These are phyloP conservation scores for Curvularia spicifera DNA, from an alignment of 2,329 filamentous ascomycete genomes.

Conservation along the genomic window DNA sequence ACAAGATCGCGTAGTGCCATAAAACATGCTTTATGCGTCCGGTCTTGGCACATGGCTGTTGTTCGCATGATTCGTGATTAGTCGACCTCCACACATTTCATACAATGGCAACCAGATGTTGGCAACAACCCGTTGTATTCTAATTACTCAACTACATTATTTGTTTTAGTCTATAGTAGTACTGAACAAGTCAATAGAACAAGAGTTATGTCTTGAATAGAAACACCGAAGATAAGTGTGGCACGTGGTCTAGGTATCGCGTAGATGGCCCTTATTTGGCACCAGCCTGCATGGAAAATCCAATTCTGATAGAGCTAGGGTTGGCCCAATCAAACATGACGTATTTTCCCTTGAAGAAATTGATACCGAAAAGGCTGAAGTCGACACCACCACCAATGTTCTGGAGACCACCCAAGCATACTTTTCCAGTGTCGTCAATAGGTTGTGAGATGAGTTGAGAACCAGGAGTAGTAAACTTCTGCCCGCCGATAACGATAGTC, in stretches of 20 bases:
- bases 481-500: neutral
- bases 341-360: neutral
- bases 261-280: neutral
- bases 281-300: neutral
- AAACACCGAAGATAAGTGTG: neutral
- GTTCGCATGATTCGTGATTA: too few relatives aligned
- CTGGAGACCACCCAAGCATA: neutral
- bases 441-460: neutral
- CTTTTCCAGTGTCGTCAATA: neutral
- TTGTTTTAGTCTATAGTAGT: neutral
- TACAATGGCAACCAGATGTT: neutral
- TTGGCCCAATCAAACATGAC: neutral
- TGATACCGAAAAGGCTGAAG: neutral
- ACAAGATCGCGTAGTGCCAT: too few relatives aligned
- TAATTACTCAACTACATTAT: neutral
- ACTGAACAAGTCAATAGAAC: neutral
- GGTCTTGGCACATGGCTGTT: too few relatives aligned
- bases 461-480: neutral
- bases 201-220: neutral
- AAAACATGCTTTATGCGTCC: too few relatives aligned
- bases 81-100: neutral
- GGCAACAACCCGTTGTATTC: neutral
- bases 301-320: neutral
- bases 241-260: neutral
- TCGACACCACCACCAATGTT: slow-evolving; percentile 5